Evolutionary conservation across 352 stramenopile species (phyloP), one percentile per base, ranked within the genome.

Genomic region (Globisporangium mamillatum): DNA sequence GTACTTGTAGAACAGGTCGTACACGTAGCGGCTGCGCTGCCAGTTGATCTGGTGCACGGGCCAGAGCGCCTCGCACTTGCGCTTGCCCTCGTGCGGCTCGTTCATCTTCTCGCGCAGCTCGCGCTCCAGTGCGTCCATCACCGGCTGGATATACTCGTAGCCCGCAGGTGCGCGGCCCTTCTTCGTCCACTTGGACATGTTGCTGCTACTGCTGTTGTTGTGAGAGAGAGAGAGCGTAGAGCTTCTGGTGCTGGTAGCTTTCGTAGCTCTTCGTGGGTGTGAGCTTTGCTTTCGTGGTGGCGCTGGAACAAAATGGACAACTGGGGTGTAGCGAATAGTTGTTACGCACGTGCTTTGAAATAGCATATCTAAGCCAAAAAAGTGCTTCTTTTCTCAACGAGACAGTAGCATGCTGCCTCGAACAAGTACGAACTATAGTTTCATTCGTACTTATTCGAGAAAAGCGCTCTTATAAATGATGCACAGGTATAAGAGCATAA

Each of bases 11-110:
- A 96, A 99, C 94, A 99, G 97, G 76, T 99, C 97, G 80, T 99
- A 99, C 36, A 99, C 88, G 85, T 99, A 99, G 24, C 98, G 90
- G 34, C 89, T 98, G 69, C 95, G 90, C 81, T 99, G 98, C 95
- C 97, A 99, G 75, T 99, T 99, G 77, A 99, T 99, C 86, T 99
- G 97, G 77, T 99, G 97, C 68, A 99, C 95, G 12, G 97, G 97
- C 98, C 98, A 99, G 75, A 99, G 88, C 65, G 87, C 85, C 89
- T 99, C 97, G 63, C 92, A 98, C 77, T 99, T 98, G 53, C 97
- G 94, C 76, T 99, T 98, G 27, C 96, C 94, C 70, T 98, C 95
- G 74, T 99, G 97, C 52, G 93, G 93, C 76, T 99, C 96, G 78
- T 98, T 99, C 74, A 99, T 98, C 69, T 96, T 97, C 82, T 99